phyloP scores from a whole-genome alignment of 2,329 filamentous ascomycete species.

The Stachybotrys chlorohalonatus region DNA sequence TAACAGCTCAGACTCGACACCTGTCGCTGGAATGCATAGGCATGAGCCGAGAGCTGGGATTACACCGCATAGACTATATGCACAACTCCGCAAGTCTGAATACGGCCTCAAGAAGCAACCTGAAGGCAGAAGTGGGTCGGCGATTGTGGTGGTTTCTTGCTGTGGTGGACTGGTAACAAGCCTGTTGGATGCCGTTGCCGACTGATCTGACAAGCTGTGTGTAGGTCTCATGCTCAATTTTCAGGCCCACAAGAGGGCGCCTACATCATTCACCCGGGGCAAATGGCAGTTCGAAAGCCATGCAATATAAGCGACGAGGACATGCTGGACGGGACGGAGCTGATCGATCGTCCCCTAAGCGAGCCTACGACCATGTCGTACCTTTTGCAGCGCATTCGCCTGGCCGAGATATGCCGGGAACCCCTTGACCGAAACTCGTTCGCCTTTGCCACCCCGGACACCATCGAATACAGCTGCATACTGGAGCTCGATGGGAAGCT shows the following conservation, averaged over 20 bases:
- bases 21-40: conserved; percentile 18
- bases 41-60: conserved; percentile 21
- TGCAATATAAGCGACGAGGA: conserved; percentile 29
- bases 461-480: conserved; percentile 20
- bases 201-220: neutral
- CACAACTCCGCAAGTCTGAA: conserved; percentile 8
- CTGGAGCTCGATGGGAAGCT: conserved; percentile 21
- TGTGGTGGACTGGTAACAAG: conserved; percentile 27
- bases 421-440: conserved; percentile 22
- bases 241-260: conserved; percentile 23
- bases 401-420: conserved; percentile 25
- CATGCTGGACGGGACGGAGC: conserved; percentile 17
- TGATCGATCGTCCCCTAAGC: conserved; percentile 17
- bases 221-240: conserved; percentile 27
- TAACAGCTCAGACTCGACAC: conserved; percentile 20
- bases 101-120: conserved; percentile 11
- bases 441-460: conserved; percentile 15
- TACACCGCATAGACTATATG: conserved; percentile 30
- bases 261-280: conserved; percentile 25
- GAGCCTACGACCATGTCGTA: conserved; percentile 26
- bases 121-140: conserved; percentile 26
- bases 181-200: neutral
- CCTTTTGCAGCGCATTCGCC: conserved; percentile 25
- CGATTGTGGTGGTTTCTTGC: conserved; percentile 36
- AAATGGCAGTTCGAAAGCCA: conserved; percentile 29